Percentiles rank a stretch among this genome's conserved stretches.
phyloP scores from a whole-genome alignment of 257 asterid species.

The Capsicum rhomboideum region DNA sequence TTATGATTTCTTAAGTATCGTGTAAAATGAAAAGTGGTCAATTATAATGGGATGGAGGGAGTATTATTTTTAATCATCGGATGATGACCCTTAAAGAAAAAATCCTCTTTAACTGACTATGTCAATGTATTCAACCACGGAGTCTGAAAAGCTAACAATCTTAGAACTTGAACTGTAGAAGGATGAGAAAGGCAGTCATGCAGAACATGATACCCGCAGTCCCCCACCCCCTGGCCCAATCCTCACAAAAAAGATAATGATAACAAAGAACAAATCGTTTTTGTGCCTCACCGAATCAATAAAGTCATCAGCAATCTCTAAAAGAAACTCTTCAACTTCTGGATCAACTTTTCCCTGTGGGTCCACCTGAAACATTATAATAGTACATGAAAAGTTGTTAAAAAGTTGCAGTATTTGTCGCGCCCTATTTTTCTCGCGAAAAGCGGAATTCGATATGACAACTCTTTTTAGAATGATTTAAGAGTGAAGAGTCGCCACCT shows the following conservation, averaged over 20 bases:
- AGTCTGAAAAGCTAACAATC: not conserved
- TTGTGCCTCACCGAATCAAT: slow-evolving; percentile 65
- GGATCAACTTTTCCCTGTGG: slow-evolving; percentile 59
- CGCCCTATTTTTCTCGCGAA: no score
- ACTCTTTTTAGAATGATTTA: no score
- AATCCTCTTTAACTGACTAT: not conserved
- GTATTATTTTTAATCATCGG: not conserved
- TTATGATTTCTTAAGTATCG: no score
- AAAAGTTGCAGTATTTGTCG: not conserved
- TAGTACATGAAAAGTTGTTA: not conserved
- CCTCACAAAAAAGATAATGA: not conserved
- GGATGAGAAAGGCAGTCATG: not conserved
- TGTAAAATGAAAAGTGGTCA: no score
- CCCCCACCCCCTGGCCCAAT: no score
- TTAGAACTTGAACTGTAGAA: not conserved
- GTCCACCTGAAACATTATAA: slow-evolving; percentile 51
- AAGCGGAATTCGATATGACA: no score
- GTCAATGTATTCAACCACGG: not conserved
- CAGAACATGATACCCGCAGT: not conserved
- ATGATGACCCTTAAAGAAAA: not conserved
- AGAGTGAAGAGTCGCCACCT: no score
- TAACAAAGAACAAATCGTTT: not conserved
- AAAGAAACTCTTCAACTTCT: slow-evolving; percentile 70
- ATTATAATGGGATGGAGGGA: no score
- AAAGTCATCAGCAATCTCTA: slow-evolving; percentile 76